A percentile compares a stretch with the other conserved stretches of the same genome.
phyloP scores from a whole-genome alignment of 2,329 filamentous ascomycete genomes.

The Bipolaris cookei region DNA sequence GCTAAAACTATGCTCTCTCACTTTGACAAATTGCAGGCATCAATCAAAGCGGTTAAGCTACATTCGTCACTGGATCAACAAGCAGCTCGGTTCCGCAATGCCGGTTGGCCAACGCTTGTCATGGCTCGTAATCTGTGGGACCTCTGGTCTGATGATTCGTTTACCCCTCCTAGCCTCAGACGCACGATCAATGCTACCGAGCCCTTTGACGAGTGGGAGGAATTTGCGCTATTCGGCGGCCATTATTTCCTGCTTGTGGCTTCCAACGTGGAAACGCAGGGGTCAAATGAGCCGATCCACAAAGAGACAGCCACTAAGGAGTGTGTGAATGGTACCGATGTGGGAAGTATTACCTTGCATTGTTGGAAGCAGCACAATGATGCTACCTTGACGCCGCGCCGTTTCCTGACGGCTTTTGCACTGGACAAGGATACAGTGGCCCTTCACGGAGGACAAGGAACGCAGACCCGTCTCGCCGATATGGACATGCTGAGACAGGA shows the following conservation, averaged over 20 bases:
- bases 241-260: constrained; percentile 85
- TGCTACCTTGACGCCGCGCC: constrained; percentile 37
- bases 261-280: constrained; percentile 47
- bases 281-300: constrained; percentile 15
- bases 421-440: constrained; percentile 41
- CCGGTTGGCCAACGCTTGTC: constrained; percentile 71
- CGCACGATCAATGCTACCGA: constrained; percentile 71
- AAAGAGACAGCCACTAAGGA: constrained; percentile 8
- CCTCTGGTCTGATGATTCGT: constrained; percentile 74
- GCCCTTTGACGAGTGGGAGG: constrained; percentile 95
- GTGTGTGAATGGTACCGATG: constrained; percentile 6
- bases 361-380: constrained; percentile 18
- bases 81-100: constrained; percentile 66
- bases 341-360: constrained; percentile 24
- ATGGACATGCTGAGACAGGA: constrained; percentile 50
- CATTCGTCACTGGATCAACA: constrained; percentile 75
- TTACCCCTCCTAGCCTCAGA: constrained; percentile 67
- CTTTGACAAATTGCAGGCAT: constrained; percentile 80
- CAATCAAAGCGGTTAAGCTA: constrained; percentile 73
- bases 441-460: constrained; percentile 55
- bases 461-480: constrained; percentile 56
- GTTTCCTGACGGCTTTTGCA: constrained; percentile 51
- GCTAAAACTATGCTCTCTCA: constrained; percentile 84
- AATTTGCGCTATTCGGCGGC: constrained; percentile 81
- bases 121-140: constrained; percentile 76